These are phyloP conservation scores for Davidsoniella eucalypti DNA, from an alignment of 2,329 filamentous ascomycete genomes.

Conservation along the genomic window DNA sequence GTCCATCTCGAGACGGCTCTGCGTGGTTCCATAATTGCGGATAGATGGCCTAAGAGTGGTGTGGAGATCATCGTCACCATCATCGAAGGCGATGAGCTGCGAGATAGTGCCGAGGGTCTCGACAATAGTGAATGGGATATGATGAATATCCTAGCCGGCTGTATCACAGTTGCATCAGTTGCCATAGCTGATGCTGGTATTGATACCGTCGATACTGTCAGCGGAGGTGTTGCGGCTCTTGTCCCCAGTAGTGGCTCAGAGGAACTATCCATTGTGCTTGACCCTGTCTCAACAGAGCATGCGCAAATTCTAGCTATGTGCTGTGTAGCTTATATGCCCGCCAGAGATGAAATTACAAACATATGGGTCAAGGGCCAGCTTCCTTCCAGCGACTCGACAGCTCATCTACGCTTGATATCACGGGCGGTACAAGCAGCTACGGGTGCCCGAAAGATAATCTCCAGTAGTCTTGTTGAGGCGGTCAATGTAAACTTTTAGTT, in stretches of 20 bases:
- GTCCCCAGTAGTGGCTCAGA: slow-evolving; percentile 28
- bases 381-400: slow-evolving; percentile 23
- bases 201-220: slow-evolving; percentile 81
- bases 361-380: slow-evolving; percentile 74
- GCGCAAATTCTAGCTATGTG: slow-evolving; percentile 63
- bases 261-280: slow-evolving; percentile 44
- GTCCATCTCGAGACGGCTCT: slow-evolving; percentile 85
- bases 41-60: slow-evolving; percentile 95
- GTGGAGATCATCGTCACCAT: slow-evolving; percentile 91
- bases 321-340: slow-evolving; percentile 77
- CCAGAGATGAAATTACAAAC: slow-evolving; percentile 81
- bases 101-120: slow-evolving; percentile 28
- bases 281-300: slow-evolving; percentile 72
- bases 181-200: slow-evolving; percentile 90
- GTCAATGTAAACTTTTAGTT: slow-evolving; percentile 11
- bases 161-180: slow-evolving; percentile 84
- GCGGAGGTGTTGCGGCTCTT: slow-evolving; percentile 75
- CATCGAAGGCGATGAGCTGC: slow-evolving; percentile 81
- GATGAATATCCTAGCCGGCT: slow-evolving; percentile 83
- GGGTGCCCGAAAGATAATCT: slow-evolving; percentile 20
- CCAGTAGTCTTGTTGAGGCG: slow-evolving; percentile 23
- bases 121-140: slow-evolving; percentile 60
- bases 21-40: slow-evolving; percentile 75
- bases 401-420: slow-evolving; percentile 22
- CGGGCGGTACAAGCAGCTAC: slow-evolving; percentile 27